Conservation (phyloP, 2,329 filamentous ascomycete genomes). For the Fusarium sp. region DNA sequence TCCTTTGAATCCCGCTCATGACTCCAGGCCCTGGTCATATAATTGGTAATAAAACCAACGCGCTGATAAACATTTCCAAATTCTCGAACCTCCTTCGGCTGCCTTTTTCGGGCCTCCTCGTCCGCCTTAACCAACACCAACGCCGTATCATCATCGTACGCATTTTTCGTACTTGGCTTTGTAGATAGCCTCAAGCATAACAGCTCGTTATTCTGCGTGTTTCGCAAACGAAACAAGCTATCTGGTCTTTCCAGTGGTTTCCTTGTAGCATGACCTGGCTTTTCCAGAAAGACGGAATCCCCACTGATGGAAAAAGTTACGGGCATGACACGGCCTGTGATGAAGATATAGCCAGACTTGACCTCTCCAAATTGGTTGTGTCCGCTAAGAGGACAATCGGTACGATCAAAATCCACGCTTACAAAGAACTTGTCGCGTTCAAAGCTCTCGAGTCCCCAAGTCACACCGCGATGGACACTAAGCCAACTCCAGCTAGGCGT, state of each 20-base stretch:
- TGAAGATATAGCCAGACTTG: conserved; percentile 37
- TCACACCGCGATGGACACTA: conserved; percentile 43
- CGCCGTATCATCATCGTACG: conserved; percentile 38
- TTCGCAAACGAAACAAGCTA: conserved; percentile 31
- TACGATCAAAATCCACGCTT: conserved; percentile 22
- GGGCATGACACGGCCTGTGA: conserved; percentile 35
- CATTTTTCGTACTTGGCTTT: conserved; percentile 14
- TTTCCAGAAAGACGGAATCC: conserved; percentile 20
- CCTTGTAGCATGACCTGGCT: neutral
- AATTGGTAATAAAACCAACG: conserved; percentile 36
- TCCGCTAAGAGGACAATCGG: conserved; percentile 15
- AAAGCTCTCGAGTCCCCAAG: conserved; percentile 37
- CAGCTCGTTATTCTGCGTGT: conserved; percentile 9
- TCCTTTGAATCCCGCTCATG: conserved; percentile 30
- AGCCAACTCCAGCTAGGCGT: conserved; percentile 50
- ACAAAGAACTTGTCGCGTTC: conserved; percentile 29
- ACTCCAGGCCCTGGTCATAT: conserved; percentile 32
- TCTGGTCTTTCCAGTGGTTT: conserved; percentile 32
- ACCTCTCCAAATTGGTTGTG: conserved; percentile 41
- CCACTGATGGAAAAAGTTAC: conserved; percentile 12
- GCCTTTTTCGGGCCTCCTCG: conserved; percentile 9
- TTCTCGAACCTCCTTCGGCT: conserved; percentile 30
- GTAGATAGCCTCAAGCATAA: conserved; percentile 35
- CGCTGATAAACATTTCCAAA: conserved; percentile 38
- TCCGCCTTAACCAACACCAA: conserved; percentile 35